Percentiles rank a stretch among this genome's conserved stretches.
phyloP scores from a whole-genome alignment of 2,329 filamentous ascomycete species.

The Cladosporium sp. region DNA sequence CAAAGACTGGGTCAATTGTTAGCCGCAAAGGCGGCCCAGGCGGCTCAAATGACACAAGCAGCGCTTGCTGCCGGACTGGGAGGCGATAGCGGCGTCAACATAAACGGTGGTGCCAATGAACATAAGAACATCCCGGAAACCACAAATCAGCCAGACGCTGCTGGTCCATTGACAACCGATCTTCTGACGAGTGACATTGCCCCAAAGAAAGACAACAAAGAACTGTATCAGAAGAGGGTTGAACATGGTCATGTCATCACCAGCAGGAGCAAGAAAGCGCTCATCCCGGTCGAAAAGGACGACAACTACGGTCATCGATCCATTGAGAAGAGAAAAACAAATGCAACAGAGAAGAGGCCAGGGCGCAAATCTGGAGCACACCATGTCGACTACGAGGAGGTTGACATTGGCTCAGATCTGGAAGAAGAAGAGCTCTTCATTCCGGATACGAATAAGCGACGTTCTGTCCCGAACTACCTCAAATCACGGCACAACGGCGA shows the following conservation, averaged over 20 bases:
- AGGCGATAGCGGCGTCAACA: not conserved
- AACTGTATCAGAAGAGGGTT: slow-evolving; percentile 42
- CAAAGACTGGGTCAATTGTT: slow-evolving; percentile 40
- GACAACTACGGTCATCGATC: slow-evolving; percentile 33
- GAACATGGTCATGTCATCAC: slow-evolving; percentile 31
- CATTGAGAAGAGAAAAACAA: slow-evolving; percentile 31
- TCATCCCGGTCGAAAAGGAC: slow-evolving; percentile 36
- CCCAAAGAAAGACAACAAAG: slow-evolving; percentile 35
- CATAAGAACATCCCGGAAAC: not conserved
- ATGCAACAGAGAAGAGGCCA: slow-evolving; percentile 1
- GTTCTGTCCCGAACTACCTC: slow-evolving; percentile 40
- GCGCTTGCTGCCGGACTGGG: slow-evolving; percentile 21
- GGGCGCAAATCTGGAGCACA: slow-evolving; percentile 22
- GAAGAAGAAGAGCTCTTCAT: slow-evolving; percentile 36
- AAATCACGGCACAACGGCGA: slow-evolving; percentile 43
- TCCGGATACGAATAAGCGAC: slow-evolving; percentile 16
- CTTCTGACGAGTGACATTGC: slow-evolving; percentile 37
- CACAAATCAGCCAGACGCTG: not conserved
- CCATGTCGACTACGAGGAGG: slow-evolving; percentile 44
- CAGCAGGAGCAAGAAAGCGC: slow-evolving; percentile 34
- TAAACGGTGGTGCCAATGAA: not conserved
- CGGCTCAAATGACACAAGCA: slow-evolving; percentile 25
- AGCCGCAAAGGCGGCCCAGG: slow-evolving; percentile 34
- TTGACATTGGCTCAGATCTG: slow-evolving; percentile 48
- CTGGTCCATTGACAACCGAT: slow-evolving; percentile 5